These are phyloP conservation scores for Eucommia ulmoides DNA, from an alignment of 257 asterid genomes.

Conservation along the genomic window DNA sequence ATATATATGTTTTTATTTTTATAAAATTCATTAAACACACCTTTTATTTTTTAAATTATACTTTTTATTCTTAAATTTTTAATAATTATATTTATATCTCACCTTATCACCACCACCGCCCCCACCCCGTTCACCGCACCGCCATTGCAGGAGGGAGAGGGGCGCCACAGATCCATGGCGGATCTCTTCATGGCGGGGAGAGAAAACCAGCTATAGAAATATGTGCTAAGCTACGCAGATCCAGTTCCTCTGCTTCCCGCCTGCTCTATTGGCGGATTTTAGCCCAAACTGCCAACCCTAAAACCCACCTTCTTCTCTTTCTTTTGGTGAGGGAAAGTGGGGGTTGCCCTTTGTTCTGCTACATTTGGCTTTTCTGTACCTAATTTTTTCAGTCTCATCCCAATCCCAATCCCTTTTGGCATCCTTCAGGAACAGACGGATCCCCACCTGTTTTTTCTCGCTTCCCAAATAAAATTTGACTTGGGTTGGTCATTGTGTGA, in stretches of 20 bases:
- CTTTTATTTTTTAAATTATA: too few species aligned
- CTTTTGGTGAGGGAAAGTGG: slow-evolving; percentile 17
- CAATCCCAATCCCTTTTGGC: not conserved
- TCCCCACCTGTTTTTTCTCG: not conserved
- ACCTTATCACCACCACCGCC: too few species aligned
- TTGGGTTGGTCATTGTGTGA: too few species aligned
- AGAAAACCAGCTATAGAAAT: not conserved
- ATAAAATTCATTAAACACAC: too few species aligned
- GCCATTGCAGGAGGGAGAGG: too few species aligned
- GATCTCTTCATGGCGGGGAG: too few species aligned
- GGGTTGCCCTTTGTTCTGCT: slow-evolving; percentile 15
- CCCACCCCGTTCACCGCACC: too few species aligned
- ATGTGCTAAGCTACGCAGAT: slow-evolving; percentile 23
- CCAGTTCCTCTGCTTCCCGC: slow-evolving; percentile 6
- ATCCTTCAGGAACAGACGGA: slow-evolving; percentile 3
- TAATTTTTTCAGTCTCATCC: slow-evolving; percentile 17
- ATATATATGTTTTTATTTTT: too few species aligned
- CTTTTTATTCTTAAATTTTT: too few species aligned
- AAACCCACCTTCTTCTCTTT: slow-evolving; percentile 5
- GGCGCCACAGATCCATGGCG: too few species aligned
- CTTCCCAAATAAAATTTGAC: too few species aligned
- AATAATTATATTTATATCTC: too few species aligned
- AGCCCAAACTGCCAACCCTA: slow-evolving; percentile 18
- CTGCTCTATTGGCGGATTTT: slow-evolving; percentile 15
- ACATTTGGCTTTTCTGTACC: slow-evolving; percentile 18